Base-by-base conservation (phyloP, 345 rosid genomes). In the Populus davidiana region DNA sequence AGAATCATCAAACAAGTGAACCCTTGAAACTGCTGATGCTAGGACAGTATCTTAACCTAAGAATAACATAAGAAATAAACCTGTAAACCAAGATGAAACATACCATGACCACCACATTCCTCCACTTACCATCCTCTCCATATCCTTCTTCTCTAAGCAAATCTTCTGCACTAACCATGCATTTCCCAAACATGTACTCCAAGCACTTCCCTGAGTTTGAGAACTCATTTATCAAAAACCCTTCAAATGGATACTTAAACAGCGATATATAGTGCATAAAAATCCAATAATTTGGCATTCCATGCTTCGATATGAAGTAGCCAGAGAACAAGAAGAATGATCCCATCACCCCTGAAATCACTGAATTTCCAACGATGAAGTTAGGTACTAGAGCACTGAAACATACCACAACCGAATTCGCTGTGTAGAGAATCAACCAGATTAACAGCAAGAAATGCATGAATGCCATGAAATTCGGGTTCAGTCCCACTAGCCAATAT, bases 181-280 rank as follows among this genome's bases (percentile, higher is more conserved):
- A 95, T 23, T 79, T 78, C 62, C 96, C 98, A 12, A 92, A 72
- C 77, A 89, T 87, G 76, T 83, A 81, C 86, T 92, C 87, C 73
- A 93, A 83, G 85, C 99, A 95, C 83, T 92, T 91, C 35, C 83
- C 89, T 33, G 94, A 89, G 33, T 77, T 80, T 8, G 99, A 90
- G 89, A 95, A 95, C 86, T 95, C 98, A 47, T 93, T 95, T 38
- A 95, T 92, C 82, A 96, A 84, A 73, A 94, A 91, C 36, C 93
- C 94, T 87, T 96, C 99, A 67, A 95, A 96, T 3, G 99, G 99
- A 77, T 96, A 96, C 94, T 96, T 96, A 73, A 96, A 96, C 75
- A 96, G 76, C 2, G 98, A 93, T 29, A 93, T 80, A 73, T 93
- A 96, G 78, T 96, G 97, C 97, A 96, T 92, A 85, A 92, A 96